These are phyloP conservation scores for Hanseniaspora taiwanica DNA, from an alignment of 805 yeast species.

Conservation along the genomic window DNA sequence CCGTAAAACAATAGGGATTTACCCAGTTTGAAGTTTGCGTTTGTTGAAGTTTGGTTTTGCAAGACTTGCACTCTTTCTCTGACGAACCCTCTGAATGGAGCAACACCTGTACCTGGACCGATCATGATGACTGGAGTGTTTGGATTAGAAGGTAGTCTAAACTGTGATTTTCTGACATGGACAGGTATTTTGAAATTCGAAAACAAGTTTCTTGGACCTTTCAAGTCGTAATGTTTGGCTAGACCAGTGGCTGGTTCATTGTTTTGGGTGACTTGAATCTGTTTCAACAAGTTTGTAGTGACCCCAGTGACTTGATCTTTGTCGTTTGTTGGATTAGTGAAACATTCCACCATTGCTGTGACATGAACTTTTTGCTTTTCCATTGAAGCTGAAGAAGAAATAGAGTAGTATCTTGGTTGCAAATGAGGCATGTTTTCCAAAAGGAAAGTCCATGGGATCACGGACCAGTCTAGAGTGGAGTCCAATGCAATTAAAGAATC, in stretches of 20 bases:
- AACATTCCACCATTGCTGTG: constrained; percentile 86
- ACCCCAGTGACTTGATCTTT: constrained; percentile 47
- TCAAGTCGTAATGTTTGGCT: constrained; percentile 49
- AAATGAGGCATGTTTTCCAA: constrained; percentile 70
- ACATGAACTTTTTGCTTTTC: constrained; percentile 67
- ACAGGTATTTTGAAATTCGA: constrained; percentile 51
- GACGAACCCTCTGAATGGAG: constrained; percentile 92
- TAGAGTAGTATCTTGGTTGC: constrained; percentile 93
- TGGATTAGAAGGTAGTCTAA: constrained; percentile 82
- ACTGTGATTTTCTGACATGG: constrained; percentile 88
- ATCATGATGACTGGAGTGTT: constrained; percentile 75
- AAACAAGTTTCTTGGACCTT: constrained; percentile 66
- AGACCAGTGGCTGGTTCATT: constrained; percentile 23
- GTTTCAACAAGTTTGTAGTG: constrained; percentile 73
- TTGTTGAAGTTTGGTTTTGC: constrained; percentile 26
- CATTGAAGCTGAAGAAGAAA: constrained; percentile 73
- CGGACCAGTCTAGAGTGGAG: constrained; percentile 51
- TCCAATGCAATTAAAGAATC: constrained; percentile 58
- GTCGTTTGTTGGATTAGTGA: constrained; percentile 19
- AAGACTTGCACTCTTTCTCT: constrained; percentile 66
- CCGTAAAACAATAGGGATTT: constrained; percentile 74
- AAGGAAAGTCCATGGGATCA: constrained; percentile 72
- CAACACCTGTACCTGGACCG: constrained; percentile 98
- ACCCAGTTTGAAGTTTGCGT: constrained; percentile 39
- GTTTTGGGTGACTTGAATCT: constrained; percentile 44